Evolutionary conservation across 257 asterid genomes (phyloP), one percentile per base, ranked within the genome.

Genomic region (Solanum okadae): DNA sequence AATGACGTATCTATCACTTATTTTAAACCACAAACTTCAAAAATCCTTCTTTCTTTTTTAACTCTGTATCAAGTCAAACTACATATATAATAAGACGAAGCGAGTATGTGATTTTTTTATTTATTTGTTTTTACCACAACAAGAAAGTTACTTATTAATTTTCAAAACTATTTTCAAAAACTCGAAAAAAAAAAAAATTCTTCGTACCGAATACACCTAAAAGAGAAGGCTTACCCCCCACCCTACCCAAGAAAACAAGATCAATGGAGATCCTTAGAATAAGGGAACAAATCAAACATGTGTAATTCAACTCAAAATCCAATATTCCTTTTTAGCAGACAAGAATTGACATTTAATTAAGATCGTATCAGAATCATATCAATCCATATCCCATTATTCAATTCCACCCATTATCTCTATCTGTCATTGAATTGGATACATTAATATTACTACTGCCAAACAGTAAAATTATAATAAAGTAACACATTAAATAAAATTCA

Each of bases 361-460:
- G 88, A 85, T 68, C 95, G 90, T 87, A 95, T 96, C 98, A 23
- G 96, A 93, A 95, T 95, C 95, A 94, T 91, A 95, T 94, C 96
- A 93, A 88, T 84, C 70, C 65, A 88, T 78, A 89, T 88, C 90
- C 44, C 88, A 46, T 18, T 87, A 87, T 91, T 91, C 92, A 91
- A 79, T 88, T 90, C 93, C 92, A 91, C 92, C 91, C 91, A 87
- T 75, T 72, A 27, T 83, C 83, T 88, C 88, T 75, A 89, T 79
- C 91, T 89, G 90, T 87, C 91, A 90, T 90, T 37, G 27, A 52
- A 90, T 75, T 59, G 77, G 56, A 73, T 70, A 82, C 61, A 89
- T 31, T 83, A 70, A 34, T 59, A 29, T n/a, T 44, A 79, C 59
- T 46, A 81, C 42, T 46, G 68, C 2, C 42, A 81, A 81, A 29